phyloP scores from a whole-genome alignment of 805 yeast genomes.

The Blastobotrys peoriensis region DNA sequence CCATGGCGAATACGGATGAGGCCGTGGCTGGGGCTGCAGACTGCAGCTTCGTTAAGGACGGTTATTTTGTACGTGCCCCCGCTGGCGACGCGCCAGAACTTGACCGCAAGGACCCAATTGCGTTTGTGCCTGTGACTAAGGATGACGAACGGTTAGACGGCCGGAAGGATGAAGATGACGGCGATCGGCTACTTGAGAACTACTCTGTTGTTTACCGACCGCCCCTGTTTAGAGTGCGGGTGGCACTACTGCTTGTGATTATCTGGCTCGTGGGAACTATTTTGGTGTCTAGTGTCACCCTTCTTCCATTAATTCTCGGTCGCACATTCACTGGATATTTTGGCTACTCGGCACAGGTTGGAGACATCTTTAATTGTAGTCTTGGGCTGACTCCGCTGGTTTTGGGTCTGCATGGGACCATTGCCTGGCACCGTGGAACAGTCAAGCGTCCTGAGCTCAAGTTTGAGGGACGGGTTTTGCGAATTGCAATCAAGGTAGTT shows the following conservation, averaged over 20 bases:
- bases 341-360: constrained; percentile 9
- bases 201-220: constrained; percentile 85
- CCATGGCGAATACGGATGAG: constrained; percentile 43
- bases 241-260: constrained; percentile 41
- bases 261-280: constrained; percentile 41
- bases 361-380: constrained; percentile 20
- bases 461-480: not conserved
- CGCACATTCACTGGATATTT: constrained; percentile 13
- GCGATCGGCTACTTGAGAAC: constrained; percentile 29
- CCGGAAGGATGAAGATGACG: constrained; percentile 34
- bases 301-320: constrained; percentile 28
- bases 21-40: constrained; percentile 48
- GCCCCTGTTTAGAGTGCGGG: constrained; percentile 59
- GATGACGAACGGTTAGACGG: constrained; percentile 56
- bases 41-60: constrained; percentile 82
- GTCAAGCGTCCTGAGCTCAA: constrained; percentile 1
- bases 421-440: not conserved
- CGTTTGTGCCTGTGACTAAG: constrained; percentile 79
- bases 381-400: constrained; percentile 21
- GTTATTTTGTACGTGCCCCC: constrained; percentile 81
- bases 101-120: no score
- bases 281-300: constrained; percentile 19
- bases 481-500: not conserved
- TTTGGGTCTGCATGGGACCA: no score
- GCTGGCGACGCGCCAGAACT: constrained; percentile 63